Evolutionary conservation across 2,329 filamentous ascomycete species (phyloP).

Genomic region (Epichloe elymi): DNA sequence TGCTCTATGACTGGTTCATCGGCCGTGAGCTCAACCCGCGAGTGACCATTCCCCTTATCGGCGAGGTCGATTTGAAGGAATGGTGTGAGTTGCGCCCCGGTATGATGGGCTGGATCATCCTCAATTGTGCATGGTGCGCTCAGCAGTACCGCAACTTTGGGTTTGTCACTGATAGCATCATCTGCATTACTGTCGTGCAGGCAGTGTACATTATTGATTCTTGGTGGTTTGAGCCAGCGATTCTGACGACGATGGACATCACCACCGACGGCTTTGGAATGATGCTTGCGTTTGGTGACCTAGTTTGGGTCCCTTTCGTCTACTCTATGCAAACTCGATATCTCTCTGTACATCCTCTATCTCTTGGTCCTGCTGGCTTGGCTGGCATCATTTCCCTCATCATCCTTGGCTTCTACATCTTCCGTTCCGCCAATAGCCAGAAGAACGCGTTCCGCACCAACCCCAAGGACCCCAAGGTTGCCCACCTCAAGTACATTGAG

Average conservation of each 20-base stretch:
- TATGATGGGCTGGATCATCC: conserved; percentile 74
- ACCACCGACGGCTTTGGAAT: conserved; percentile 88
- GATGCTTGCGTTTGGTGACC: conserved; percentile 87
- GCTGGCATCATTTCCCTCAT: conserved; percentile 54
- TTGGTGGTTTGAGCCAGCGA: conserved; percentile 75
- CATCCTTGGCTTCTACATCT: conserved; percentile 69
- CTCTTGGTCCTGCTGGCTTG: conserved; percentile 58
- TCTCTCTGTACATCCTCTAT: conserved; percentile 65
- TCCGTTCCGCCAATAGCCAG: conserved; percentile 85
- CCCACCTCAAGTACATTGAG: conserved; percentile 73
- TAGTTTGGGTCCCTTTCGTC: conserved; percentile 84
- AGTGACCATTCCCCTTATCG: conserved; percentile 62
- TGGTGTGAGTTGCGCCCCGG: conserved; percentile 88
- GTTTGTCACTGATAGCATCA: conserved; percentile 71
- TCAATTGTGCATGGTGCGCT: conserved; percentile 73
- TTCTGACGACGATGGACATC: conserved; percentile 89
- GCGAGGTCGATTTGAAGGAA: conserved; percentile 79
- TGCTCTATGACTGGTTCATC: conserved; percentile 93
- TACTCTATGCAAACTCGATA: conserved; percentile 80
- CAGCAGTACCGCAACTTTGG: conserved; percentile 81
- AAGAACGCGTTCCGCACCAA: conserved; percentile 91
- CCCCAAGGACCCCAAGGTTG: conserved; percentile 64
- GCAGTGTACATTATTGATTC: conserved; percentile 73
- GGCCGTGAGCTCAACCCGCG: conserved; percentile 91
- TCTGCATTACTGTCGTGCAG: conserved; percentile 68